Evolutionary conservation across 2,329 filamentous ascomycete genomes (phyloP).

Genomic region (Alternaria ventricosa): DNA sequence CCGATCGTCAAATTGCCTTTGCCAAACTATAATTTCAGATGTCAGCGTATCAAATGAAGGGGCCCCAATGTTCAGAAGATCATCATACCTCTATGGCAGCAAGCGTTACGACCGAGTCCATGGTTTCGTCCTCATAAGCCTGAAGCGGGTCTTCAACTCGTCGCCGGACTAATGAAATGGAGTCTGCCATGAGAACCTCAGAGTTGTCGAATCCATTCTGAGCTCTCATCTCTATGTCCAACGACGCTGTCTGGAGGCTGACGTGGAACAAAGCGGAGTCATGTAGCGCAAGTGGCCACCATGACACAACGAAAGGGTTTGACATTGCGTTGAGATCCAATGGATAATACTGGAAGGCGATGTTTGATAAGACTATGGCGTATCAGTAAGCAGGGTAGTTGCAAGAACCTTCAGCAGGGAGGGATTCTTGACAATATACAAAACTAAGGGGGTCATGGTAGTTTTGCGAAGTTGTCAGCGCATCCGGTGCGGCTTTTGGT

Average conservation of each 20-base stretch:
- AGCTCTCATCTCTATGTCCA: conserved; percentile 61
- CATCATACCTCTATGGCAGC: conserved; percentile 62
- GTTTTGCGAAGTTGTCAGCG: neutral
- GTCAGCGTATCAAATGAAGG: conserved; percentile 4
- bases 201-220: conserved; percentile 62
- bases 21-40: conserved; percentile 51
- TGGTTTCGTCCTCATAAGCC: conserved; percentile 61
- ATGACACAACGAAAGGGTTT: conserved; percentile 65
- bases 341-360: conserved; percentile 67
- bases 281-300: conserved; percentile 65
- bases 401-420: neutral
- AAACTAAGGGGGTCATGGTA: neutral
- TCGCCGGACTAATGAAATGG: conserved; percentile 59
- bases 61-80: neutral
- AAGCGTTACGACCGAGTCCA: conserved; percentile 64
- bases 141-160: conserved; percentile 57
- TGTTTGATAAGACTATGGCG: conserved; percentile 60
- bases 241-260: conserved; percentile 64
- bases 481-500: neutral
- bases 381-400: neutral
- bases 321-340: conserved; percentile 60
- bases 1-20: conserved; percentile 58
- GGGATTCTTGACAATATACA: neutral
- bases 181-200: conserved; percentile 64
- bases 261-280: conserved; percentile 66